phyloP scores from a whole-genome alignment of 257 asterid species.

The Gentiana straminea region DNA sequence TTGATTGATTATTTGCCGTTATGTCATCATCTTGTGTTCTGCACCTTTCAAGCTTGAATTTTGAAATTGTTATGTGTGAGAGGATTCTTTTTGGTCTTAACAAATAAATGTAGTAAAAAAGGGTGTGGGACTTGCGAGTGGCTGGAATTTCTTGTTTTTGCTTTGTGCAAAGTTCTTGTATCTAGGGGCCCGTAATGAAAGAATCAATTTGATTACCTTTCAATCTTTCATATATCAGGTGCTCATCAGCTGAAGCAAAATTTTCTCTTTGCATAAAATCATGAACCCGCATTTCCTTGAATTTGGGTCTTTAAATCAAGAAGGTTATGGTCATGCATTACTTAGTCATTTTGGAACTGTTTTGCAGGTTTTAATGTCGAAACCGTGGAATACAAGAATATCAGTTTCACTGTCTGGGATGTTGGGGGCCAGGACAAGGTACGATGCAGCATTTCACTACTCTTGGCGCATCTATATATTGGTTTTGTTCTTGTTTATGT shows the following conservation, averaged over 20 bases:
- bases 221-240: not conserved
- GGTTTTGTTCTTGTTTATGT: no score
- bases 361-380: conserved; percentile 27
- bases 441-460: not conserved
- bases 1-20: not conserved
- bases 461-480: no score
- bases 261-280: no score
- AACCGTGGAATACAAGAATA: conserved; percentile 30
- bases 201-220: not conserved
- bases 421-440: conserved; percentile 39
- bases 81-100: not conserved
- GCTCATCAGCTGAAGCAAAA: not conserved
- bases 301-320: not conserved
- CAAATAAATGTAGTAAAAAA: no score
- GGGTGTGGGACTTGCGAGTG: no score
- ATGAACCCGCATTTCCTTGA: not conserved
- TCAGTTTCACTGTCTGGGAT: conserved; percentile 36
- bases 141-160: not conserved
- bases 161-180: no score
- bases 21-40: not conserved
- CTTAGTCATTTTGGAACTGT: not conserved
- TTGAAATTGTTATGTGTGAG: not conserved
- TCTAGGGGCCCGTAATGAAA: no score
- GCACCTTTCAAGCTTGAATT: not conserved
- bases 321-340: not conserved